Evolutionary conservation across 495 filamentous ascomycete genomes (phyloP).

Genomic region (Chaetomium tenue): DNA sequence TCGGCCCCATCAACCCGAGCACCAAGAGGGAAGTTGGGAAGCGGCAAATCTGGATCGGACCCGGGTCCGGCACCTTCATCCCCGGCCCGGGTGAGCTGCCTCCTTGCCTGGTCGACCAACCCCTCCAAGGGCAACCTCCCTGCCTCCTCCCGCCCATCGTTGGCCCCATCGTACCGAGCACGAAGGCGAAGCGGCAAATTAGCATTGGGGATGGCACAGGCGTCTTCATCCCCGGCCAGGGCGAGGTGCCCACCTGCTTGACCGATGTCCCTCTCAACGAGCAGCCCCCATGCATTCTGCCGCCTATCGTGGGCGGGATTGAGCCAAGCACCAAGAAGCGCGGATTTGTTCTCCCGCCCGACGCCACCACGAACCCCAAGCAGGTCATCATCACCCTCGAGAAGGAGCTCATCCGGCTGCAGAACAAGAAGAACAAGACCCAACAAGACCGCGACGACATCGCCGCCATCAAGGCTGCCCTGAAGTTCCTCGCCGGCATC

Average conservation of each 20-base stretch:
- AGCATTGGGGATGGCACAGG: conserved; percentile 21
- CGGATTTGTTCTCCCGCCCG: conserved; percentile 23
- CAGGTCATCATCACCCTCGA: conserved; percentile 32
- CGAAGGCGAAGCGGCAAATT: conserved; percentile 35
- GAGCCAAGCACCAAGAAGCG: conserved; percentile 16
- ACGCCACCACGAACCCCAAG: conserved; percentile 29
- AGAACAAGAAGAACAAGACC: conserved; percentile 36
- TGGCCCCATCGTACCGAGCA: conserved; percentile 31
- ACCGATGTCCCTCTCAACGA: conserved; percentile 15
- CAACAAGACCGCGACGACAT: conserved; percentile 29
- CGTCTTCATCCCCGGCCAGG: conserved; percentile 15
- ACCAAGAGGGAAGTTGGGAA: conserved; percentile 22
- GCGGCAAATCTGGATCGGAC: conserved; percentile 28
- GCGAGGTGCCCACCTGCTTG: conserved; percentile 15
- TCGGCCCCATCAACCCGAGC: conserved; percentile 28
- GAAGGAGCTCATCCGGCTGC: conserved; percentile 27
- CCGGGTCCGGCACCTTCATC: conserved; percentile 19
- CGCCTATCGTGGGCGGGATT: conserved; percentile 24
- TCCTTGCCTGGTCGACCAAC: conserved; percentile 21
- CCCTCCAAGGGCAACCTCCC: conserved; percentile 24
- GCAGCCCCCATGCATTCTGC: conserved; percentile 29
- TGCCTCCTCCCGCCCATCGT: conserved; percentile 35
- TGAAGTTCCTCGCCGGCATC: conserved; percentile 32
- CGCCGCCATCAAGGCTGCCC: conserved; percentile 28
- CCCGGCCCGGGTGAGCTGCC: conserved; percentile 21